Evolutionary conservation across 1,284 basidiomycete genomes (phyloP).

Genomic region (Boletus semigastroideus): DNA sequence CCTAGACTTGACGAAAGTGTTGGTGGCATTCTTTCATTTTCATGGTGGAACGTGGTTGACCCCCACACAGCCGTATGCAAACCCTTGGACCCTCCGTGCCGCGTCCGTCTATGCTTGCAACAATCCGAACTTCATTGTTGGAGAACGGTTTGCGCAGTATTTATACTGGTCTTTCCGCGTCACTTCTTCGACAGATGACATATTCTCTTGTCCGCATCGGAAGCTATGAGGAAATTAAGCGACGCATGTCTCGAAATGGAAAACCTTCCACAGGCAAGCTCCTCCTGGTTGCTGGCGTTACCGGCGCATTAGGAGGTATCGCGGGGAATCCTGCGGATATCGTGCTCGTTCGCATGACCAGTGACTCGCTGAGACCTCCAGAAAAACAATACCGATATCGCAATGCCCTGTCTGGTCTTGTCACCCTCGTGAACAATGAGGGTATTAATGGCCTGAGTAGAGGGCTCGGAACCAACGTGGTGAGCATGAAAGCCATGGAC

Average conservation of each 20-base stretch:
- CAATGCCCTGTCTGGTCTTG: conserved; percentile 72
- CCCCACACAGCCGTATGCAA: conserved; percentile 66
- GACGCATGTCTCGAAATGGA: conserved; percentile 47
- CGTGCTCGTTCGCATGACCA: conserved; percentile 85
- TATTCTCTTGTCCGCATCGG: conserved; percentile 88
- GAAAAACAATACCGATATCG: conserved; percentile 76
- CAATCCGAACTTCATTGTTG: conserved; percentile 56
- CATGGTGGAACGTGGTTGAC: not conserved
- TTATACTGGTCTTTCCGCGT: conserved; percentile 83
- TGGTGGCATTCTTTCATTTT: conserved; percentile 25
- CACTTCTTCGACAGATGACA: conserved; percentile 87
- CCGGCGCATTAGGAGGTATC: conserved; percentile 78
- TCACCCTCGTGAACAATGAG: conserved; percentile 66
- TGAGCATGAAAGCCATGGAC: conserved; percentile 36
- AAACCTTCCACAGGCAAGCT: conserved; percentile 53
- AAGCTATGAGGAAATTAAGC: conserved; percentile 78
- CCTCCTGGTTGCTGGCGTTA: conserved; percentile 63
- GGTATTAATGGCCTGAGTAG: conserved; percentile 69
- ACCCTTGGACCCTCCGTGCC: conserved; percentile 52
- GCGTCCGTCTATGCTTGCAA: conserved; percentile 55
- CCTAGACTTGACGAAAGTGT: conserved; percentile 87
- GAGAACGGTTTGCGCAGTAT: conserved; percentile 70
- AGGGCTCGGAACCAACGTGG: conserved; percentile 80
- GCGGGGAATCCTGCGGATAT: conserved; percentile 80
- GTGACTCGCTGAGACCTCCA: conserved; percentile 73